Conservation (phyloP, 2,329 filamentous ascomycete genomes). For the Akanthomyces dipterigenus region DNA sequence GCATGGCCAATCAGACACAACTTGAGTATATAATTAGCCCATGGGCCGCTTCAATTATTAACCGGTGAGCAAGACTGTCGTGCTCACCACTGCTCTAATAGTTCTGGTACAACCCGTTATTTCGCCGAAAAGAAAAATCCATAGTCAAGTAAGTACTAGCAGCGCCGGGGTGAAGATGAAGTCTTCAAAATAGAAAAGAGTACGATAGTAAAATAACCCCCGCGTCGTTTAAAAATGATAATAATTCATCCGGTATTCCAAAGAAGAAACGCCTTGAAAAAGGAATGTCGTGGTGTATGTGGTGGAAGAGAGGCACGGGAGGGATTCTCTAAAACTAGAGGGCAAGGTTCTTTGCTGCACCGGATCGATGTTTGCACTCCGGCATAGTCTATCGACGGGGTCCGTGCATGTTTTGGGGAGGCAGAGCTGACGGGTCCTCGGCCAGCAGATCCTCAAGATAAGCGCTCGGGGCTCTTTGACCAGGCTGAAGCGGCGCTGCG, state of each 20-base stretch:
- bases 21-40: not conserved
- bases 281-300: conserved; percentile 6
- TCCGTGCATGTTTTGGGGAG: conserved; percentile 33
- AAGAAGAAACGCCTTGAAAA: conserved; percentile 5
- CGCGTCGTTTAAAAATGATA: not conserved
- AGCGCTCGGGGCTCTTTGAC: conserved; percentile 73
- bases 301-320: not conserved
- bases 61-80: not conserved
- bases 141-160: not conserved
- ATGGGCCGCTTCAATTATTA: conserved; percentile 6
- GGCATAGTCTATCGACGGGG: conserved; percentile 19
- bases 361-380: conserved; percentile 8
- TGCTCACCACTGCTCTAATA: not conserved
- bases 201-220: not conserved
- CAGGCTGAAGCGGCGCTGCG: conserved; percentile 47
- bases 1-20: too few species aligned
- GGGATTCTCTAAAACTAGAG: not conserved
- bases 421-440: conserved; percentile 54
- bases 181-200: not conserved
- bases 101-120: not conserved
- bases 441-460: conserved; percentile 88
- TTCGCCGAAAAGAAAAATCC: not conserved
- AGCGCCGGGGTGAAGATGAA: not conserved
- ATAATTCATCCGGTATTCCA: not conserved
- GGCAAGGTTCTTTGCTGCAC: conserved; percentile 10